Conservation (phyloP, 225 moss, liverwort and hornwort genomes). For the Straminergon stramineum region DNA sequence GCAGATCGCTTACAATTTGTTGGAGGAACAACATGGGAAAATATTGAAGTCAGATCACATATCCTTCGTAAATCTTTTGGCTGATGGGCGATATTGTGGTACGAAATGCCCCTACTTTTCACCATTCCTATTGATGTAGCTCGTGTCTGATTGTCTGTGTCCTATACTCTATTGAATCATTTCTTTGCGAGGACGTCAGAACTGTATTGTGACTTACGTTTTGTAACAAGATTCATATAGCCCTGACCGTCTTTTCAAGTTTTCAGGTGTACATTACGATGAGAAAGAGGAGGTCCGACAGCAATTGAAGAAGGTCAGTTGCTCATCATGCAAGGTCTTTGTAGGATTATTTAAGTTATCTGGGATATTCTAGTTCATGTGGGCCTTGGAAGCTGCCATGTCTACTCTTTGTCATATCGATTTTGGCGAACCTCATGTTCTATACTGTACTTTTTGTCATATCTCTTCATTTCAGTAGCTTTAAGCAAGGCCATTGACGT, state of each 20-base stretch:
- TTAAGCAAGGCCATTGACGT: background rate
- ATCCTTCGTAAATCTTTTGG: conserved; percentile 70
- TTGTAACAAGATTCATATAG: background rate
- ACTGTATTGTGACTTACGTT: background rate
- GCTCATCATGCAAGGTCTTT: background rate
- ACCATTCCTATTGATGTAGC: background rate
- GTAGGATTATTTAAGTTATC: background rate
- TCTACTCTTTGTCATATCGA: background rate
- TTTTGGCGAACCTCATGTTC: background rate
- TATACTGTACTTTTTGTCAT: background rate
- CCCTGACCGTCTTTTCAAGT: background rate
- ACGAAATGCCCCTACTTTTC: background rate
- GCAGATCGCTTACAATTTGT: conserved; percentile 61
- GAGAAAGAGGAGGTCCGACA: conserved; percentile 79
- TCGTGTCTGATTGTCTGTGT: background rate
- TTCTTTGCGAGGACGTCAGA: background rate
- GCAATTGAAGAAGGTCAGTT: conserved; percentile 51
- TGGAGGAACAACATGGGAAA: conserved; percentile 61
- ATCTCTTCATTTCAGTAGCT: background rate
- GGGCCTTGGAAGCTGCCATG: background rate
- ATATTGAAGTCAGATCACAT: conserved; percentile 61
- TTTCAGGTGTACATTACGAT: conserved; percentile 64
- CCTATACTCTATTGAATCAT: background rate
- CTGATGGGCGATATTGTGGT: conserved; percentile 74
- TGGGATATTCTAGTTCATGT: background rate